Conservation (phyloP, 164 flowering plant species). For the Umbilicus rupestris region DNA sequence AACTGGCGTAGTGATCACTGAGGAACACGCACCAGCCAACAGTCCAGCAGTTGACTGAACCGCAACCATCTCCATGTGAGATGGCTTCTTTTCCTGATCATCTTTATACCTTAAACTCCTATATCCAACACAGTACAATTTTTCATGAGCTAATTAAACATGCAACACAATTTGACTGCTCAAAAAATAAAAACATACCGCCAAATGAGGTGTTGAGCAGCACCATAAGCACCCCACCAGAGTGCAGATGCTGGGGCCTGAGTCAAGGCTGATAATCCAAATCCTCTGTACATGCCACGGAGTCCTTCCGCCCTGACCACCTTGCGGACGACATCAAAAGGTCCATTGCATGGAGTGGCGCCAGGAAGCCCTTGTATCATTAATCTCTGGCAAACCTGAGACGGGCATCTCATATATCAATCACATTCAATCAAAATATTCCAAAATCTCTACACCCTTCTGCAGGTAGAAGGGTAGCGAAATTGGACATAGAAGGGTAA, state of each 20-base stretch:
- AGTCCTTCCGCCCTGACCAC: slow-evolving; percentile 57
- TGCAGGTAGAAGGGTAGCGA: too few relatives aligned
- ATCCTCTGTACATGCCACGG: slow-evolving; percentile 79
- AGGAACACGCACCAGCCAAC: slow-evolving; percentile 72
- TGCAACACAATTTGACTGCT: not conserved
- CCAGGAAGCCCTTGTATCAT: slow-evolving; percentile 91
- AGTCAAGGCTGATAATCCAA: slow-evolving; percentile 59
- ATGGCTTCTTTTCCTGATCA: slow-evolving; percentile 43
- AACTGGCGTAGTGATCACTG: slow-evolving; percentile 72
- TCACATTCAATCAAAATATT: not conserved
- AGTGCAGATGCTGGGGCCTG: slow-evolving; percentile 78
- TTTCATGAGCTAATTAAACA: not conserved
- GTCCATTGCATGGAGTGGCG: slow-evolving; percentile 40
- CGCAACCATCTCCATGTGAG: slow-evolving; percentile 54
- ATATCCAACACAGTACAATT: slow-evolving; percentile 6
- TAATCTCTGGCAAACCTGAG: slow-evolving; percentile 63
- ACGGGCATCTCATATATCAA: not conserved
- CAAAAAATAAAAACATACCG: slow-evolving; percentile 30
- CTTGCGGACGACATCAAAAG: slow-evolving; percentile 47
- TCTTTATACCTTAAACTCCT: slow-evolving; percentile 60
- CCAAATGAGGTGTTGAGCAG: slow-evolving; percentile 70
- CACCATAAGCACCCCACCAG: slow-evolving; percentile 84
- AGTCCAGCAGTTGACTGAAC: slow-evolving; percentile 81
- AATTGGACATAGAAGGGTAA: too few relatives aligned
- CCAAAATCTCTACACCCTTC: too few relatives aligned